These are phyloP conservation scores for Penicillium dipodomyicola DNA, from an alignment of 495 filamentous ascomycete genomes.

Conservation along the genomic window DNA sequence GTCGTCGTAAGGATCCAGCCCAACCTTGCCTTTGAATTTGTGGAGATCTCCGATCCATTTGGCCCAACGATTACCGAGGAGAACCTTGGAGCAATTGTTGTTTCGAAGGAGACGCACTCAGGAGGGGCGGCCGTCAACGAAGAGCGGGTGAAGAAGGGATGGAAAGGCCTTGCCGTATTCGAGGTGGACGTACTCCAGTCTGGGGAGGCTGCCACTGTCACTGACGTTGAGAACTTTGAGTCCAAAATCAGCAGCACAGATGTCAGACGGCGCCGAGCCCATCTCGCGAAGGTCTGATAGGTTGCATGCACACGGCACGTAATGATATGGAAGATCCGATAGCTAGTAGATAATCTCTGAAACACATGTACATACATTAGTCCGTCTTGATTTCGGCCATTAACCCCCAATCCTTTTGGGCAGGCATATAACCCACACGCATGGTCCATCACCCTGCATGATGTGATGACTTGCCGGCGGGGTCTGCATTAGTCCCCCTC, in stretches of 20 bases:
- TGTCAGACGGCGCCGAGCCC: constrained; percentile 53
- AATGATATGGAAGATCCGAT: constrained; percentile 10
- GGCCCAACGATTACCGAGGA: constrained; percentile 88
- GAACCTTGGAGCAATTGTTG: constrained; percentile 73
- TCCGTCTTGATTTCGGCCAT: constrained; percentile 22
- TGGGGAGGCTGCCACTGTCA: constrained; percentile 42
- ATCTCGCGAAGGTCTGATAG: constrained; percentile 36
- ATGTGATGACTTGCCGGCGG: constrained; percentile 30
- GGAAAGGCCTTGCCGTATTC: constrained; percentile 72
- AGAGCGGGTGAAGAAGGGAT: constrained; percentile 73
- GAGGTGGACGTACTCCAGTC: constrained; percentile 89
- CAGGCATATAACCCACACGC: constrained; percentile 18
- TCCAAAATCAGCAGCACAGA: constrained; percentile 89
- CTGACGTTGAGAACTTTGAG: constrained; percentile 58
- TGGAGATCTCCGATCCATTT: constrained; percentile 83
- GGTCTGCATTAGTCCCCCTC: constrained; percentile 24
- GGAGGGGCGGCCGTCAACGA: constrained; percentile 84
- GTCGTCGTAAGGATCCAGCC: constrained; percentile 48
- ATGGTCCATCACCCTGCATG: constrained; percentile 30
- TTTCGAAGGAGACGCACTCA: constrained; percentile 83
- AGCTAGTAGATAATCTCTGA: constrained; percentile 14
- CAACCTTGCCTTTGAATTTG: constrained; percentile 61
- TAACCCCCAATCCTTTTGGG: constrained; percentile 20
- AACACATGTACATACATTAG: constrained; percentile 13
- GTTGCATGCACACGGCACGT: background rate